Evolutionary conservation across 2,329 filamentous ascomycete species (phyloP).

Genomic region (Fusarium abutilonis): DNA sequence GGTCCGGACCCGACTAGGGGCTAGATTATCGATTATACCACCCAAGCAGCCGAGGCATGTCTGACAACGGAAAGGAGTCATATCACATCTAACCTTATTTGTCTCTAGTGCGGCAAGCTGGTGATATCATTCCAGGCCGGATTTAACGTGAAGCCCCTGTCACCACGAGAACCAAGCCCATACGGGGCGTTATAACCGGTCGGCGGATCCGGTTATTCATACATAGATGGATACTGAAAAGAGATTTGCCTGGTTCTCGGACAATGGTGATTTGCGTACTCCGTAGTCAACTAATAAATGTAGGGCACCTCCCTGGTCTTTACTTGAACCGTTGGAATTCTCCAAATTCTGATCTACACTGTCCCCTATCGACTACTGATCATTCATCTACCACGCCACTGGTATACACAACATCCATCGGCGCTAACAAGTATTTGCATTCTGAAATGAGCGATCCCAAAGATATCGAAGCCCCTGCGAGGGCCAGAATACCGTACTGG

Average conservation of each 20-base stretch:
- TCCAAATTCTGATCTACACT: conserved; percentile 12
- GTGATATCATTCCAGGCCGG: conserved; percentile 27
- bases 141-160: conserved; percentile 18
- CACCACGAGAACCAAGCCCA: conserved; percentile 19
- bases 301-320: not conserved
- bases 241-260: conserved; percentile 16
- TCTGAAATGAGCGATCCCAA: conserved; percentile 26
- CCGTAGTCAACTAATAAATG: conserved; percentile 25
- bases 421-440: not conserved
- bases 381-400: not conserved
- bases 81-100: not conserved
- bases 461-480: conserved; percentile 28
- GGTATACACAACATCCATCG: too few species aligned
- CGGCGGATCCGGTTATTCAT: conserved; percentile 25
- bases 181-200: conserved; percentile 13
- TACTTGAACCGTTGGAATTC: conserved; percentile 24
- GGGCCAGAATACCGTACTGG: conserved; percentile 34
- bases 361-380: conserved; percentile 1
- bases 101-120: conserved; percentile 16
- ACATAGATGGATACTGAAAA: conserved; percentile 9
- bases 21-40: not conserved
- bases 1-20: conserved; percentile 26
- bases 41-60: conserved; percentile 22
- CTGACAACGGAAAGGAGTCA: not conserved
- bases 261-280: not conserved